These are phyloP conservation scores for Ophiostoma tasmaniense DNA, from an alignment of 2,329 filamentous ascomycete genomes.

Conservation along the genomic window DNA sequence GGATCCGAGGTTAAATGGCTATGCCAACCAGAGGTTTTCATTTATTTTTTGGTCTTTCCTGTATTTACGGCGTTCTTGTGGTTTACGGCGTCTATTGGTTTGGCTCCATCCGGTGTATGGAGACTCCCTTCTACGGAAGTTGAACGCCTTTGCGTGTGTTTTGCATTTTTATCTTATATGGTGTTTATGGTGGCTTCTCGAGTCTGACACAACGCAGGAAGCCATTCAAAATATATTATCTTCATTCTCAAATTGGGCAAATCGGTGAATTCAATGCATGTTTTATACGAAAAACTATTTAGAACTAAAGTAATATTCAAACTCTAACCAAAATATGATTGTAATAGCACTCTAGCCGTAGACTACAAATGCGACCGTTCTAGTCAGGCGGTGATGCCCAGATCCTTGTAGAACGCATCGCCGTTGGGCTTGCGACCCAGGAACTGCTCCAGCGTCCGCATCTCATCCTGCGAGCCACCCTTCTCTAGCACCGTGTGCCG, in stretches of 20 bases:
- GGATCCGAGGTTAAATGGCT: too few relatives aligned
- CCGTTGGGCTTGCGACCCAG: conserved; percentile 66
- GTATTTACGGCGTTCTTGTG: not conserved
- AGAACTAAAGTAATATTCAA: not conserved
- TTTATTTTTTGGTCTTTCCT: not conserved
- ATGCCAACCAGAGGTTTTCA: not conserved
- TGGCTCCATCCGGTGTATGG: not conserved
- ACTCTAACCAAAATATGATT: not conserved
- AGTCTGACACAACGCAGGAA: too few relatives aligned
- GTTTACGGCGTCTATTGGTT: not conserved
- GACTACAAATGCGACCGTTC: not conserved
- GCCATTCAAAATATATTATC: not conserved
- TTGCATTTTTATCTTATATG: not conserved
- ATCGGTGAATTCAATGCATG: not conserved
- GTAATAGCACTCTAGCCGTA: not conserved
- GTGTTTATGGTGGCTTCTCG: too few relatives aligned
- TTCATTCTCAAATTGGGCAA: not conserved
- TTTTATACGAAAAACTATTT: not conserved
- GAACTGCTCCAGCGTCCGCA: conserved; percentile 71
- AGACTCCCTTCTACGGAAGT: not conserved
- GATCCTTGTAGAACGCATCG: conserved; percentile 71
- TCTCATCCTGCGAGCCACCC: conserved; percentile 72
- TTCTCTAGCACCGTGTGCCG: conserved; percentile 69
- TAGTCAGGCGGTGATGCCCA: conserved; percentile 41
- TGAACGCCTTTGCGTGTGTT: not conserved